Base-by-base conservation (phyloP, 495 filamentous ascomycete genomes). In the Elaphomyces granulatus region DNA sequence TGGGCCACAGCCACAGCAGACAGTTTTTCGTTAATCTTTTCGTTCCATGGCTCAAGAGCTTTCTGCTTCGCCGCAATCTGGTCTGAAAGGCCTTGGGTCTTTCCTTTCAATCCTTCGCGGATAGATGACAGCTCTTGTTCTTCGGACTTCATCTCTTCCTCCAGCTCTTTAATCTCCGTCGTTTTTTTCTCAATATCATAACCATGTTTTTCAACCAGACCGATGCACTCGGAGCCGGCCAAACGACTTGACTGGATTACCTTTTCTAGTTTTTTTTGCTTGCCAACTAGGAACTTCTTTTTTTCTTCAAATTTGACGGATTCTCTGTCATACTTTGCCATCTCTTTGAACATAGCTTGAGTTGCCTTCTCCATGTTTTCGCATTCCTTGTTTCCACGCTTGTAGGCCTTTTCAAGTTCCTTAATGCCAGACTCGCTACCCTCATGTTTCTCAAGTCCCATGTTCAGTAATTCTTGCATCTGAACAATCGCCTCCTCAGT, bases 251-350 rank as follows among this genome's bases (percentile, higher is more conserved):
- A 76, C 40, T 80, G 67, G 50, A 90, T 80, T 0, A 81, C 66
- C 58, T 95, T 96, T 48, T 98, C 87, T 8, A 94, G 69, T 64
- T 96, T 96, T 67, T 92, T 93, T 46, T 83, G 75, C 63, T 96
- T 98, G 42, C 76, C 77, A 2, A 67, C 61, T 41, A 98, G 58
- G 58, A 94, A 94, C 53, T 98, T 98, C 51, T 80, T 77, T 68
- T 95, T 96, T 58, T 96, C 90, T 40, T 96, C 90, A 48, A 92
- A 87, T 51, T 96, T 96, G 55, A 98, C 90, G 23, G 77, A 75
- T 52, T 96, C 90, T 50, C 94, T 94, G 49, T 98, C 90, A 42
- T 87, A 83, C 54, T 83, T 88, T 12, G 84, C 75, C 68, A 87
- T 80, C 54, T 95, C 86, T 53, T 92, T 94, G 39, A 83, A 48